These are phyloP conservation scores for Maudiozyma humilis DNA, from an alignment of 1,139 yeast species.

Conservation along the genomic window DNA sequence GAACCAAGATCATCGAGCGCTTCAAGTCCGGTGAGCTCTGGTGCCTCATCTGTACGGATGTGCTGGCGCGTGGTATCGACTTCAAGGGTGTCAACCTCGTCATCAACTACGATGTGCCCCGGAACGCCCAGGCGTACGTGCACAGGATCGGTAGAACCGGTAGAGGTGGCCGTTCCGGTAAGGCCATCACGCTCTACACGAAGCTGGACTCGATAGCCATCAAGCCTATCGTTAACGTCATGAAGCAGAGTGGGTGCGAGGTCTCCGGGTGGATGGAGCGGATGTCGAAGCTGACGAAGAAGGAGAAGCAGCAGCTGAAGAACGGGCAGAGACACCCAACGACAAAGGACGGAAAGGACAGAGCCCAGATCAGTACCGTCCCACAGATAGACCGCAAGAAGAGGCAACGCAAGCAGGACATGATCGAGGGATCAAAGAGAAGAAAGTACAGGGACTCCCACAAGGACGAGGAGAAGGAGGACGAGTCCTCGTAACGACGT, in stretches of 20 bases:
- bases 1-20: conserved; percentile 75
- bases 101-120: conserved; percentile 94
- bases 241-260: conserved; percentile 83
- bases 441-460: conserved; percentile 33
- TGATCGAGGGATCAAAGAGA: conserved; percentile 73
- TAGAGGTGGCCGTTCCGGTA: conserved; percentile 82
- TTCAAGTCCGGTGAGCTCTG: conserved; percentile 87
- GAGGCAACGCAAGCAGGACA: conserved; percentile 54
- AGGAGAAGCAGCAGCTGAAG: conserved; percentile 58
- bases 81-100: conserved; percentile 93
- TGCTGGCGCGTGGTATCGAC: conserved; percentile 92
- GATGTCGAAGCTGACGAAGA: conserved; percentile 59
- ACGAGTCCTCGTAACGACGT: no score
- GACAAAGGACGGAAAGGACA: conserved; percentile 17
- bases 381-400: conserved; percentile 63
- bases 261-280: conserved; percentile 76
- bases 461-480: neutral
- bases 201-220: conserved; percentile 74
- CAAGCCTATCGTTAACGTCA: conserved; percentile 82
- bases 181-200: conserved; percentile 86
- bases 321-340: conserved; percentile 39
- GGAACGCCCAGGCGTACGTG: conserved; percentile 86
- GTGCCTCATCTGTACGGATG: conserved; percentile 96
- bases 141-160: conserved; percentile 99
- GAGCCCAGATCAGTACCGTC: conserved; percentile 79